Evolutionary conservation across 2,329 filamentous ascomycete genomes (phyloP).

Genomic region (Harringtonia aguacate): DNA sequence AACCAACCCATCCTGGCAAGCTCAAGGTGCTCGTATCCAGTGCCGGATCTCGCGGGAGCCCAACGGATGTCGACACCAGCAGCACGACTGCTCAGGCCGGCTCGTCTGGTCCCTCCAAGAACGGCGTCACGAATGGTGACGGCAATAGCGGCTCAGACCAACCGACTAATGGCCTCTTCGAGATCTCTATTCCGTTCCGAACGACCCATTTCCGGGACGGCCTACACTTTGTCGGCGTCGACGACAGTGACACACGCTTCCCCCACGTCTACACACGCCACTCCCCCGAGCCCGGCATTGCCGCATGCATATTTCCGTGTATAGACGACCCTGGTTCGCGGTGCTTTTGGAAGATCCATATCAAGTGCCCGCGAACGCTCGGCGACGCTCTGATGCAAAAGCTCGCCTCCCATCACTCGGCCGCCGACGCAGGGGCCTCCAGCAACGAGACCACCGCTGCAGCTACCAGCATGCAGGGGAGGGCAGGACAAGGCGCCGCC

Average conservation of each 20-base stretch:
- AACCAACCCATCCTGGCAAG: conserved; percentile 3
- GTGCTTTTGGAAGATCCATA: conserved; percentile 73
- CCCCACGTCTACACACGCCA: conserved; percentile 88
- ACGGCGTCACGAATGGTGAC: background rate
- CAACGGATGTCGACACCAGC: background rate
- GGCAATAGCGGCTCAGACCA: background rate
- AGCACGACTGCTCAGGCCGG: background rate
- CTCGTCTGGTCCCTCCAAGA: background rate
- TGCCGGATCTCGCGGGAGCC: background rate
- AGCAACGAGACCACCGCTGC: conserved; percentile 17
- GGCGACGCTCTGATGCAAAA: conserved; percentile 59
- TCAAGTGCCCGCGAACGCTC: conserved; percentile 76
- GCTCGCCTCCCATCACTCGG: conserved; percentile 26
- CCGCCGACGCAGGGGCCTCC: conserved; percentile 8
- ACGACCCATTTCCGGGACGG: conserved; percentile 72
- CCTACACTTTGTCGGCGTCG: conserved; percentile 81
- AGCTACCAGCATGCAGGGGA: conserved; percentile 26
- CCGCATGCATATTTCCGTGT: conserved; percentile 85
- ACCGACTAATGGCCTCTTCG: conserved; percentile 16
- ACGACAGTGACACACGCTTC: conserved; percentile 69
- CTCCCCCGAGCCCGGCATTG: conserved; percentile 64
- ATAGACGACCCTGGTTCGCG: conserved; percentile 73
- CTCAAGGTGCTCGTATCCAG: conserved; percentile 10
- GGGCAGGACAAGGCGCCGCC: background rate
- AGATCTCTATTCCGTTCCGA: conserved; percentile 61